A percentile compares a stretch with the other conserved stretches of the same genome.
These are phyloP conservation scores for Glycyrrhiza uralensis DNA, from an alignment of 306 rosid species.

Conservation along the genomic window DNA sequence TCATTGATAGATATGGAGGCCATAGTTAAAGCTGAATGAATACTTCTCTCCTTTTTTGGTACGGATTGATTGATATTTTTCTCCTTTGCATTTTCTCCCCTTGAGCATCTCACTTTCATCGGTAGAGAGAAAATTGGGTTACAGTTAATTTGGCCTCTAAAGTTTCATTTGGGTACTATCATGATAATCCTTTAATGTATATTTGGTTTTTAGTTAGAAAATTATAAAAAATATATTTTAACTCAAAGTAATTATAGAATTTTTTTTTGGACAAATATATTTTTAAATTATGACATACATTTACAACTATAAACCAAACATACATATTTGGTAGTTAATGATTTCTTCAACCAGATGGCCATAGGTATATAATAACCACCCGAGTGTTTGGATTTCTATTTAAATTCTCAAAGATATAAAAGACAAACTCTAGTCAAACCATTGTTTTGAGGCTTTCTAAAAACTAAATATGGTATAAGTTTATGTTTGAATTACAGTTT, in stretches of 20 bases:
- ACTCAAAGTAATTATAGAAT: too few species aligned
- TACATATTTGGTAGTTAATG: conserved; percentile 17
- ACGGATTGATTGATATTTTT: conserved; percentile 32
- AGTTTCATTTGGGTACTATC: conserved; percentile 23
- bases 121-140: conserved; percentile 27
- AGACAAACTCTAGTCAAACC: not conserved
- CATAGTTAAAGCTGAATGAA: conserved; percentile 25
- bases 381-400: not conserved
- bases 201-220: too few species aligned
- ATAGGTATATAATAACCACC: not conserved
- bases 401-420: not conserved
- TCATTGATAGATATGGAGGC: conserved; percentile 48
- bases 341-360: conserved; percentile 1
- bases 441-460: not conserved
- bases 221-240: too few species aligned
- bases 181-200: conserved; percentile 32
- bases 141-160: conserved; percentile 29
- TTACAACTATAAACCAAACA: too few species aligned
- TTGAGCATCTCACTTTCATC: conserved; percentile 16
- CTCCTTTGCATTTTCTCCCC: conserved; percentile 24
- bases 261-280: too few species aligned
- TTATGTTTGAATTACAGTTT: too few species aligned
- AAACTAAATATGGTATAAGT: not conserved
- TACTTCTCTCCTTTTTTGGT: conserved; percentile 23
- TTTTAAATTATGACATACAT: too few species aligned